Conservation (phyloP, 2,329 filamentous ascomycete genomes). For the Pyrenophora graminea region DNA sequence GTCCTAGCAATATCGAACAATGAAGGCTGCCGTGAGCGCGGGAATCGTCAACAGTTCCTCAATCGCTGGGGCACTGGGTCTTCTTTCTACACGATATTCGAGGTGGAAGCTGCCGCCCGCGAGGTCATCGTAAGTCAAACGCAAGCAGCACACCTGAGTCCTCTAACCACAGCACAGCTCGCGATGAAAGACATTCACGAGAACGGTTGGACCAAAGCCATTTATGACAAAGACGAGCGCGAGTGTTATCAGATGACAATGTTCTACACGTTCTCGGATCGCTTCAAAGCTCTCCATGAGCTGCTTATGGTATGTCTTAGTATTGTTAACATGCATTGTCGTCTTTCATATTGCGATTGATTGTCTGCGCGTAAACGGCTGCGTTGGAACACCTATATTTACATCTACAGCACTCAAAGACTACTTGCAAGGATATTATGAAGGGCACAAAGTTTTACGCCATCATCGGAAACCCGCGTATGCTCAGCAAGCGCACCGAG, state of each 20-base stretch:
- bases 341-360: no score
- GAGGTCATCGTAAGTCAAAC: neutral
- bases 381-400: no score
- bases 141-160: no score
- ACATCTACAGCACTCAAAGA: slow-evolving; percentile 12
- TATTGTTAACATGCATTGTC: no score
- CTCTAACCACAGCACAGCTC: neutral
- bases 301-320: slow-evolving; percentile 2
- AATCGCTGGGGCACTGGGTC: slow-evolving; percentile 13
- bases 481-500: slow-evolving; percentile 6
- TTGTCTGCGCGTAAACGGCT: no score
- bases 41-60: neutral
- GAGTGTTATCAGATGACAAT: slow-evolving; percentile 8
- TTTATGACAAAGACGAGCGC: slow-evolving; percentile 11
- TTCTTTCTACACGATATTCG: slow-evolving; percentile 1
- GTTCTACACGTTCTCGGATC: slow-evolving; percentile 16
- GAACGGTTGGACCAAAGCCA: slow-evolving; percentile 12
- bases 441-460: slow-evolving; percentile 15
- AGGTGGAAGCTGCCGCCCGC: slow-evolving; percentile 2
- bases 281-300: slow-evolving; percentile 6
- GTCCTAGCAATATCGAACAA: slow-evolving; percentile 12
- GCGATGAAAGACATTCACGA: slow-evolving; percentile 9
- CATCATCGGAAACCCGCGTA: slow-evolving; percentile 9
- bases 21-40: slow-evolving; percentile 2
- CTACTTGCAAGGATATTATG: slow-evolving; percentile 12